Conservation (phyloP, 176 grass and related monocot species). For the Oryza brachyantha region DNA sequence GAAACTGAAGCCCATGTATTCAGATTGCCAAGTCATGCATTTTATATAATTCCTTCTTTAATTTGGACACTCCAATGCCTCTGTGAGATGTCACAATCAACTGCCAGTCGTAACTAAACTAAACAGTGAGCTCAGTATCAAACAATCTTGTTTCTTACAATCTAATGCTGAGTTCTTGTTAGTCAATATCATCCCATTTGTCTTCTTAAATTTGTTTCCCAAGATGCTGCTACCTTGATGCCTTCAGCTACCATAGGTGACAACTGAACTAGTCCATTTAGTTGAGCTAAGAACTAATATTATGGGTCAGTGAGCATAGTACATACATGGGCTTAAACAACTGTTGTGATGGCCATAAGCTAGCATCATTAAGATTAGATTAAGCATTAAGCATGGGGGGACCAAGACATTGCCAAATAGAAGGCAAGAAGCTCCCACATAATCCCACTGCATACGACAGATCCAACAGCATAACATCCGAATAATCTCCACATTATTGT, state of each 20-base stretch:
- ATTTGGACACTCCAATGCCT: conserved; percentile 6
- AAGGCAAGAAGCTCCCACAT: conserved; percentile 22
- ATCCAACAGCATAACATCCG: conserved; percentile 31
- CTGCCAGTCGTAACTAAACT: conserved; percentile 10
- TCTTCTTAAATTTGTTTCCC: conserved; percentile 32
- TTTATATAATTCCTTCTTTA: conserved; percentile 19
- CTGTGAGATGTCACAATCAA: background rate
- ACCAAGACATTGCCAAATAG: conserved; percentile 42
- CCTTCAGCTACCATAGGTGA: conserved; percentile 2
- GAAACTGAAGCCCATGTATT: conserved; percentile 17
- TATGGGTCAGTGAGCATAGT: conserved; percentile 15
- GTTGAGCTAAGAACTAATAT: conserved; percentile 27
- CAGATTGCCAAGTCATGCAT: conserved; percentile 1
- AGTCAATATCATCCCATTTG: conserved; percentile 7
- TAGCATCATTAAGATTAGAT: conserved; percentile 20
- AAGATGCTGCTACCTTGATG: conserved; percentile 38
- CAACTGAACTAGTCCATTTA: conserved; percentile 30
- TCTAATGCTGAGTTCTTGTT: background rate
- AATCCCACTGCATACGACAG: conserved; percentile 34
- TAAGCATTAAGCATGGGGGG: conserved; percentile 30
- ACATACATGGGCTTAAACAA: conserved; percentile 21
- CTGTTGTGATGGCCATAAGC: conserved; percentile 36
- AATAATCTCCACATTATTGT: conserved; percentile 32
- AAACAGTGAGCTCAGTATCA: conserved; percentile 22
- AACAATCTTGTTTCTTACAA: conserved; percentile 24